These are phyloP conservation scores for Phaeosphaeriaceae sp. DNA, from an alignment of 2,329 filamentous ascomycete species.

Conservation along the genomic window DNA sequence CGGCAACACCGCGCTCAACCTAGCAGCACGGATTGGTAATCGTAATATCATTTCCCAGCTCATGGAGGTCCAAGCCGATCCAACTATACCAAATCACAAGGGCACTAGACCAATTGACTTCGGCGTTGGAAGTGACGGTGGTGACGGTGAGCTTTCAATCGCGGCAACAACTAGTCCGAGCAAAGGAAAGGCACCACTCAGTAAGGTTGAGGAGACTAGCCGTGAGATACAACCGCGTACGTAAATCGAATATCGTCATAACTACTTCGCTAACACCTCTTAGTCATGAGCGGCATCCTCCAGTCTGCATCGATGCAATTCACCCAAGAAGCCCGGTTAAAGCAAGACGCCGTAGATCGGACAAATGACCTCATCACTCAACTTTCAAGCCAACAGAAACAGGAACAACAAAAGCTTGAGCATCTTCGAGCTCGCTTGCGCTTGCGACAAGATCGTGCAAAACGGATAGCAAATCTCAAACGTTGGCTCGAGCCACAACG, in stretches of 20 bases:
- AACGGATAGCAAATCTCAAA: constrained; percentile 79
- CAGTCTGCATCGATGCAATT: constrained; percentile 80
- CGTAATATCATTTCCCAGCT: constrained; percentile 95
- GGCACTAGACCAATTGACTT: constrained; percentile 92
- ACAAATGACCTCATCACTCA: constrained; percentile 82
- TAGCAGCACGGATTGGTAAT: constrained; percentile 91
- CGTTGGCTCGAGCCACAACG: constrained; percentile 76
- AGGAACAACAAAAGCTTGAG: constrained; percentile 76
- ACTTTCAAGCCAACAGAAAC: constrained; percentile 77
- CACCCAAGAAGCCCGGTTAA: constrained; percentile 78
- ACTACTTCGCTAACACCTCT: neutral
- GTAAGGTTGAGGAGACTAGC: constrained; percentile 72
- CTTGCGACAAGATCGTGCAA: constrained; percentile 66
- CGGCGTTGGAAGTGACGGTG: constrained; percentile 77
- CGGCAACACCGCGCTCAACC: constrained; percentile 92
- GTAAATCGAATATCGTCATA: constrained; percentile 44
- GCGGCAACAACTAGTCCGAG: constrained; percentile 40
- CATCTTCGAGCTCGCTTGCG: constrained; percentile 70
- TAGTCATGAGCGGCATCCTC: constrained; percentile 81
- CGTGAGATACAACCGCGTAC: constrained; percentile 80
- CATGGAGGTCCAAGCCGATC: constrained; percentile 91
- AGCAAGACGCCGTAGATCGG: constrained; percentile 82
- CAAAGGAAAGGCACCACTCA: constrained; percentile 47
- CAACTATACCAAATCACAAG: constrained; percentile 88
- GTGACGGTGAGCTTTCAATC: constrained; percentile 20